phyloP scores from a whole-genome alignment of 768 basidiomycete genomes.

The Mycena galopus region DNA sequence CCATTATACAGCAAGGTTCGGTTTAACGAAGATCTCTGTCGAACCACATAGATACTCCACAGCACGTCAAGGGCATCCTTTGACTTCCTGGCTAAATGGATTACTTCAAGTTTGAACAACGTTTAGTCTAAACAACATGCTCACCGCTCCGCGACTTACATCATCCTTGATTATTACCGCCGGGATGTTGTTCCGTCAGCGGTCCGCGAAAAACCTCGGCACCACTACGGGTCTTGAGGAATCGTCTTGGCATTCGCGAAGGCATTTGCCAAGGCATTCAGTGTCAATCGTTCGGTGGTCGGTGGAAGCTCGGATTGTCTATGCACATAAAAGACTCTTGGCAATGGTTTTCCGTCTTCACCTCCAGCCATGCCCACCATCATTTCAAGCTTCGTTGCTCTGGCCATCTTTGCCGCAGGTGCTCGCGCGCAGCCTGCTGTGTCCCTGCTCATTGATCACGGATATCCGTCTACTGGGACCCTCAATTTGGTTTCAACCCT shows the following conservation, averaged over 20 bases:
- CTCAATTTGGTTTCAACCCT: conserved; percentile 24
- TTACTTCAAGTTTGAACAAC: too few species aligned
- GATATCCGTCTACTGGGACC: conserved; percentile 27
- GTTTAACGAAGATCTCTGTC: too few species aligned
- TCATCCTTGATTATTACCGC: too few species aligned
- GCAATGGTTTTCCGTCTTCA: not conserved
- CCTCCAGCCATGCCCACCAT: conserved; percentile 11
- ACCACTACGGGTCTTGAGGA: conserved; percentile 13
- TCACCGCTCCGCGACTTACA: too few species aligned
- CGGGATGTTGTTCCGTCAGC: too few species aligned
- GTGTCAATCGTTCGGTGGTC: not conserved
- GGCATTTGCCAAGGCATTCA: not conserved
- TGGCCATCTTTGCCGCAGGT: conserved; percentile 13
- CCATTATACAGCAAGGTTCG: too few species aligned
- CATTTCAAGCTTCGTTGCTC: conserved; percentile 17
- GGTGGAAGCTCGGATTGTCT: conserved; percentile 19
- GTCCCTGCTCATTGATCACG: conserved; percentile 32
- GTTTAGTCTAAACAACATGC: too few species aligned
- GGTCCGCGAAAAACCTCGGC: conserved; percentile 18
- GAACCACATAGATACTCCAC: too few species aligned
- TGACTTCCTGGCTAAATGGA: too few species aligned
- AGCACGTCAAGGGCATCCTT: too few species aligned
- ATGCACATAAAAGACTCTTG: not conserved
- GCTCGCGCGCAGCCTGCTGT: conserved; percentile 28
- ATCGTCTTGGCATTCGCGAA: not conserved